These are phyloP conservation scores for Protea cynaroides DNA, from an alignment of 164 flowering plant species.

Conservation along the genomic window DNA sequence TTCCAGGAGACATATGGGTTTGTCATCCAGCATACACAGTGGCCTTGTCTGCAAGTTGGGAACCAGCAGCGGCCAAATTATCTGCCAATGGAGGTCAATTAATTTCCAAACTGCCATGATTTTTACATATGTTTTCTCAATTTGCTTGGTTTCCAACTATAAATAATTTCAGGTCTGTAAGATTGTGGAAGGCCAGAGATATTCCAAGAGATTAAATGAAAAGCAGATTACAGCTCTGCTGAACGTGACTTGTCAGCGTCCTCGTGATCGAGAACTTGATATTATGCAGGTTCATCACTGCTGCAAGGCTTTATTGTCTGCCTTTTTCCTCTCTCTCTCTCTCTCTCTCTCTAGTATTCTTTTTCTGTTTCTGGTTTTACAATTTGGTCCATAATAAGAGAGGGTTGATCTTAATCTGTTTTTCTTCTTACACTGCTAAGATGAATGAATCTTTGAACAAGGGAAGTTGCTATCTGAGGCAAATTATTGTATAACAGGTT, in stretches of 20 bases:
- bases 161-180: conserved; percentile 57
- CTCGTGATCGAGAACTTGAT: conserved; percentile 62
- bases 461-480: too few relatives aligned
- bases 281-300: conserved; percentile 46
- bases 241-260: conserved; percentile 80
- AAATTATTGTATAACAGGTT: too few relatives aligned
- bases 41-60: conserved; percentile 99
- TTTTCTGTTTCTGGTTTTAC: neutral
- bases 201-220: conserved; percentile 70
- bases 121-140: neutral
- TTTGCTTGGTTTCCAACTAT: neutral
- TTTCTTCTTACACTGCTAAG: too few relatives aligned
- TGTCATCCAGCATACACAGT: conserved; percentile 67
- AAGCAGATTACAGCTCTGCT: conserved; percentile 67
- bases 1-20: conserved; percentile 88
- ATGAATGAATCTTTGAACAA: too few relatives aligned
- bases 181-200: conserved; percentile 86
- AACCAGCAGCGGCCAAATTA: conserved; percentile 83
- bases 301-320: neutral
- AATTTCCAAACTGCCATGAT: too few relatives aligned
- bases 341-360: too few relatives aligned
- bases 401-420: too few relatives aligned
- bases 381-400: too few relatives aligned
- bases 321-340: neutral
- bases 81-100: conserved; percentile 89